Percentiles rank a stretch among this genome's conserved stretches.
These are phyloP conservation scores for Chaetomium cochliodes DNA, from an alignment of 495 filamentous ascomycete species.

Conservation along the genomic window DNA sequence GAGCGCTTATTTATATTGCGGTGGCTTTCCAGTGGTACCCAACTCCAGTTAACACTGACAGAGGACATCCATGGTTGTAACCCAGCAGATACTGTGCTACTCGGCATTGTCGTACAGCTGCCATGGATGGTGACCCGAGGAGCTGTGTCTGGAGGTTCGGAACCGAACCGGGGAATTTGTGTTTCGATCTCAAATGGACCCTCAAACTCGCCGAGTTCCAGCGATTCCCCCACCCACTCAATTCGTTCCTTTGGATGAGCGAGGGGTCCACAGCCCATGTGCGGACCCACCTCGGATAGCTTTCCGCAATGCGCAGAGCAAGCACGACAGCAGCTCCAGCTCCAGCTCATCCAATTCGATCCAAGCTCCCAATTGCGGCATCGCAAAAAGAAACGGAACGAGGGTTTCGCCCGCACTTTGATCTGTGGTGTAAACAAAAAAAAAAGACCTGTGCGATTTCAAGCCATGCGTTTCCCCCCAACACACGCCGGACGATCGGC, in stretches of 20 bases:
- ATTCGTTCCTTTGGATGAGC: not conserved
- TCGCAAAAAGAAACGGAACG: not conserved
- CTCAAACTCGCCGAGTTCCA: slow-evolving; percentile 1
- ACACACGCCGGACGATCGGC: too few relatives aligned
- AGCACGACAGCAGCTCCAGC: not conserved
- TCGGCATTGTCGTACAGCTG: too few relatives aligned
- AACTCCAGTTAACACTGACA: not conserved
- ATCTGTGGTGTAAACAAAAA: too few relatives aligned
- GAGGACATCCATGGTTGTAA: too few relatives aligned
- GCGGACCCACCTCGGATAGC: not conserved
- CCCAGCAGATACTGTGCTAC: too few relatives aligned
- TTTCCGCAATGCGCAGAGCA: not conserved
- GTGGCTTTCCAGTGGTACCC: not conserved
- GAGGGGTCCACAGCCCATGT: slow-evolving; percentile 1
- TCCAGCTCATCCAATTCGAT: not conserved
- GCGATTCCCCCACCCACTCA: not conserved
- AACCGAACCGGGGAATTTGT: not conserved
- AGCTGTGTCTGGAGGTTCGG: not conserved
- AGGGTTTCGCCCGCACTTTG: too few relatives aligned
- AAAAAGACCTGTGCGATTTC: too few relatives aligned
- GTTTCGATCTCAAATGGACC: not conserved
- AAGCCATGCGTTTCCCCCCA: too few relatives aligned
- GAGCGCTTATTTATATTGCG: slow-evolving; percentile 11
- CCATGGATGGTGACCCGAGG: not conserved
- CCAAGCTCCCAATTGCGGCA: not conserved